These are phyloP conservation scores for Picochlorum sp. DNA, from an alignment of 139 green algal genomes.

Conservation along the genomic window DNA sequence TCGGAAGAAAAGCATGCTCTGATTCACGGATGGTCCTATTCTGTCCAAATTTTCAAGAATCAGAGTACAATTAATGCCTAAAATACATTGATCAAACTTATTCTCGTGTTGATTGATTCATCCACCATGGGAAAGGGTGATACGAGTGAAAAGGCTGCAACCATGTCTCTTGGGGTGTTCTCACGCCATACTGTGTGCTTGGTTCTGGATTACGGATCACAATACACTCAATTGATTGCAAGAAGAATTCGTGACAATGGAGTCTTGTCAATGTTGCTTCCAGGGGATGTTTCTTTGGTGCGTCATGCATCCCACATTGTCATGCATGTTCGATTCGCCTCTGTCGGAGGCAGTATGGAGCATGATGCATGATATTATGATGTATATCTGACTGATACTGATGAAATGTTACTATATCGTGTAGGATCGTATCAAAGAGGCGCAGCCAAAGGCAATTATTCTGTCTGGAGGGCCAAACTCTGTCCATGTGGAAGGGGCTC, in stretches of 20 bases:
- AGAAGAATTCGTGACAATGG: constrained; percentile 82
- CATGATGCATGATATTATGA: not conserved
- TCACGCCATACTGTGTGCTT: constrained; percentile 33
- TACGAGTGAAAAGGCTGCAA: constrained; percentile 14
- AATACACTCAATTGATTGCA: constrained; percentile 98
- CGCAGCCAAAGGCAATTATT: constrained; percentile 76
- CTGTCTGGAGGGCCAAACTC: constrained; percentile 93
- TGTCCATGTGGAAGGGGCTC: constrained; percentile 83
- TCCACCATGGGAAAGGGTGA: not conserved
- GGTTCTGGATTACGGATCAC: constrained; percentile 86
- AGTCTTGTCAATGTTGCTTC: constrained; percentile 85
- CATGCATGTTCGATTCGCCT: too few species aligned
- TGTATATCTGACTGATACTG: not conserved
- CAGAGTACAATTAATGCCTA: too few species aligned
- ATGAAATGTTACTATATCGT: not conserved
- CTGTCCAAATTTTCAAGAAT: too few species aligned
- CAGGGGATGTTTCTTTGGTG: constrained; percentile 78
- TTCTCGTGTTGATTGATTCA: too few species aligned
- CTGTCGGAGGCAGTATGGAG: too few species aligned
- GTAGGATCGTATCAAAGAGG: constrained; percentile 74
- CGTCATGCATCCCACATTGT: constrained; percentile 2
- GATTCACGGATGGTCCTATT: too few species aligned
- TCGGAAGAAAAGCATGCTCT: too few species aligned
- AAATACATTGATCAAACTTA: too few species aligned
- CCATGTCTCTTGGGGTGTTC: constrained; percentile 17